Evolutionary conservation across 768 basidiomycete genomes (phyloP), one percentile per base, ranked within the genome.

Genomic region (Naematelia encephala): DNA sequence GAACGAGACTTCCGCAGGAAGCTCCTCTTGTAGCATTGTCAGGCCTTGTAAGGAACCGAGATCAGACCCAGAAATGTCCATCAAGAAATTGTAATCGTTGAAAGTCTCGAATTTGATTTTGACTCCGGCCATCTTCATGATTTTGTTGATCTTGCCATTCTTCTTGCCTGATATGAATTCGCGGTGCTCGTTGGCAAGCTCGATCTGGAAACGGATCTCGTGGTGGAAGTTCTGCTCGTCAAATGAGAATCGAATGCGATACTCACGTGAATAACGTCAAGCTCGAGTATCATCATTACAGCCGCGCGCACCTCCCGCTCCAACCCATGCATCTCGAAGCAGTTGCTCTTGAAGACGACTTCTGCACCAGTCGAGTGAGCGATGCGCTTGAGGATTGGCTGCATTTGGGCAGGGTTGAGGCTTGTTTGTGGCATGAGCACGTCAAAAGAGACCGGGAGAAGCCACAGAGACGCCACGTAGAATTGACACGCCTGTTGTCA

Each of bases 151-250:
- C 80, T 99, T 99, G 58, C 94, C 94, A 71, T 98, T 97, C 82
- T 98, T 97, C 82, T 99, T 99, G 45, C 94, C 94, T 57, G 89
- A 90, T 77, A 99, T 96, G 79, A 98, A 99, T 68, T 99, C 94
- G 59, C 93, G 86, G 67, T 98, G 93, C 76, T 99, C 96, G 76
- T 94, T 94, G 44, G 92, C 88, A 4, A 97, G 84, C 78, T 99
- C 96, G 55, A 97, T 91, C 78, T 97, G 93, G 81, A 98, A 97
- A 50, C 91, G 88, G 63, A 98, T 91, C 79, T 99, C 94, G 72
- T 93, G 92, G 68, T 96, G 91, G 81, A 93, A 97, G 39, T 85
- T 81, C 91, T 93, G 60, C 5, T 27, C 3, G 30, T 13, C 4
- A 28, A 16, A 21, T 48, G 21, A 69, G 28, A 29, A 13, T 25